Base-by-base conservation (phyloP, 2,329 filamentous ascomycete genomes). In the Xylariaceae sp. region DNA sequence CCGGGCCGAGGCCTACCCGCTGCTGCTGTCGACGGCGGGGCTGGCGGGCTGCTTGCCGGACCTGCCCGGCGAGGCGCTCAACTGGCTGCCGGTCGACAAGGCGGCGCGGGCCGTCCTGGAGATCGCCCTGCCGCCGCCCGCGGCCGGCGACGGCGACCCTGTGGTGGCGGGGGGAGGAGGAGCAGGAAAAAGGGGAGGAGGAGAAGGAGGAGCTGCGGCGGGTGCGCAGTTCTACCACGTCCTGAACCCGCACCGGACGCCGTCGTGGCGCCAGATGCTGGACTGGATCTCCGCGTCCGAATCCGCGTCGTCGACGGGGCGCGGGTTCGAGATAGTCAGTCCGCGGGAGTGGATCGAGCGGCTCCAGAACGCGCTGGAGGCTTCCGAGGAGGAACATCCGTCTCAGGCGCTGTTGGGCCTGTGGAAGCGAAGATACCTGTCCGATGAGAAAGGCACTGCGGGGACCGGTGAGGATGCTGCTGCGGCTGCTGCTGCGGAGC, bases 31-130 rank as follows among this genome's bases (percentile, higher is more conserved):
- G 28, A 60, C 60, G 1, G 56, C 58, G 12, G 52, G 51, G 31
- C 40, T 56, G 8, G 54, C 60, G 1, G 47, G 52, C 3, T 60
- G 57, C 38, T 51, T 70, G 14, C 67, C 65, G 6, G 47, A 51
- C 19, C 45, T 70, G 2, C 48, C 52, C 1, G 44, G 58, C 16
- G 51, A 59, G 42, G 38, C 43, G 8, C 45, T 70, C 8, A 53
- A 52, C 38, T 72, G 67, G 68, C 44, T 71, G 17, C 64, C 65
- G 3, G 58, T 69, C 3, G 63, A 70, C 45, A 28, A 62, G 43
- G 63, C 67, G 43, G 58, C 67, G 4, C 39, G 38, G 15, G 60
- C 59, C 9, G 51, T 71, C 26, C 40, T 67, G 11, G 59, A 62
- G 43, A 63, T 63, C 30, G 39, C 40, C 2, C 36, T 52, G 17